Conservation (phyloP, 768 basidiomycete species). For the Phanerochaete sordida region DNA sequence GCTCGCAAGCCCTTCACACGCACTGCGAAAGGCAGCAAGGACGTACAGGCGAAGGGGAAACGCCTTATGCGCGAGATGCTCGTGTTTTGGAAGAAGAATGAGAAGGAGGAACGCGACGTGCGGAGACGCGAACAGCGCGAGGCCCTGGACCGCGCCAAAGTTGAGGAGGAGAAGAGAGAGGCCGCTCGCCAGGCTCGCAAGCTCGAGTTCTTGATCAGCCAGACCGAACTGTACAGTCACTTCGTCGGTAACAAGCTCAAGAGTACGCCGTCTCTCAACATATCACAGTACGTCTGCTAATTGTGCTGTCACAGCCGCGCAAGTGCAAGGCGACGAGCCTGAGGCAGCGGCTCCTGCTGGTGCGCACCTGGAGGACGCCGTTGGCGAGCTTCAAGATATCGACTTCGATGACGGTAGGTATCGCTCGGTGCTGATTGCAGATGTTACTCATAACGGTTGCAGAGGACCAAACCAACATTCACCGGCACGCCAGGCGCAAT, state of each 20-base stretch:
- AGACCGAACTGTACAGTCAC: conserved; percentile 98
- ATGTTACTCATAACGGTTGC: conserved; percentile 5
- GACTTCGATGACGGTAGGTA: conserved; percentile 87
- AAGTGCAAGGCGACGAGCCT: conserved; percentile 63
- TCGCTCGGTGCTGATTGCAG: not conserved
- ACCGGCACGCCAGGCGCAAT: conserved; percentile 80
- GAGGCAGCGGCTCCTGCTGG: conserved; percentile 46
- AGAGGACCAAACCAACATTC: conserved; percentile 89
- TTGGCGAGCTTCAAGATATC: conserved; percentile 57
- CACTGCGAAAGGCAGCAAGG: conserved; percentile 76
- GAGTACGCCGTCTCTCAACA: conserved; percentile 46
- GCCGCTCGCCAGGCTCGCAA: conserved; percentile 92
- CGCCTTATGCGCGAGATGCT: conserved; percentile 94
- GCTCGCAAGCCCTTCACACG: conserved; percentile 72
- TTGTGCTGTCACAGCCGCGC: conserved; percentile 51
- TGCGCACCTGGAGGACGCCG: conserved; percentile 50
- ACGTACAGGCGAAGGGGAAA: conserved; percentile 80
- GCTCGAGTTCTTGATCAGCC: conserved; percentile 96
- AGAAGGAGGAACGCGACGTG: conserved; percentile 91
- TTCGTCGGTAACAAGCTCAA: conserved; percentile 97
- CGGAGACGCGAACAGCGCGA: conserved; percentile 95
- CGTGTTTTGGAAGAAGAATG: conserved; percentile 96
- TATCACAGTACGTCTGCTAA: conserved; percentile 9
- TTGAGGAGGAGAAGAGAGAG: conserved; percentile 93
- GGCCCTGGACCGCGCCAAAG: conserved; percentile 78